These are phyloP conservation scores for Quillaja saponaria DNA, from an alignment of 306 rosid genomes.

Conservation along the genomic window DNA sequence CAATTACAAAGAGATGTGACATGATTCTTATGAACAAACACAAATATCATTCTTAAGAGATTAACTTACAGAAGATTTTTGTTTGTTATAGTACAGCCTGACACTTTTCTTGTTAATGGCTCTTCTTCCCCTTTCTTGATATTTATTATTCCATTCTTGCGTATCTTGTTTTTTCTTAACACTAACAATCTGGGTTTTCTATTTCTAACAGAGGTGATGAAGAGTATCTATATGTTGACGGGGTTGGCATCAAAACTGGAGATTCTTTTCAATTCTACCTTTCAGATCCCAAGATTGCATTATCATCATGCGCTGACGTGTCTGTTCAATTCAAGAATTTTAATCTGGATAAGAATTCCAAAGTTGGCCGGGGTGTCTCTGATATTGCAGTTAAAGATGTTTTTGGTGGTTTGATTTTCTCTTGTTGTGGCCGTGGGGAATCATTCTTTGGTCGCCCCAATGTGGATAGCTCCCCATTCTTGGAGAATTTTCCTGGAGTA, in stretches of 20 bases:
- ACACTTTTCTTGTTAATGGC: constrained; percentile 2
- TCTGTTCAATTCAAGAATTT: constrained; percentile 46
- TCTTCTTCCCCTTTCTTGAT: not conserved
- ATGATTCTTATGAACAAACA: no score
- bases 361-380: constrained; percentile 22
- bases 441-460: constrained; percentile 48
- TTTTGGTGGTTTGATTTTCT: constrained; percentile 68
- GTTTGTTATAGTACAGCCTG: constrained; percentile 17
- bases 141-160: not conserved
- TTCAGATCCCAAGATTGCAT: constrained; percentile 56
- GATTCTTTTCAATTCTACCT: constrained; percentile 69
- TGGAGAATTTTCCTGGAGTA: constrained; percentile 55
- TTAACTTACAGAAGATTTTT: no score
- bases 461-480: constrained; percentile 63
- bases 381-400: constrained; percentile 28
- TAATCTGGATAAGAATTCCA: constrained; percentile 33
- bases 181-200: no score
- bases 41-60: no score
- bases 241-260: constrained; percentile 65
- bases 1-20: no score
- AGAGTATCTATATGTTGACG: constrained; percentile 62
- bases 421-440: constrained; percentile 69
- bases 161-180: constrained; percentile 29
- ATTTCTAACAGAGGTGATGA: constrained; percentile 70
- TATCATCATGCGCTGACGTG: constrained; percentile 39